Evolutionary conservation across 148 eudicot species (phyloP).

Genomic region (Fagopyrum homotropicum): DNA sequence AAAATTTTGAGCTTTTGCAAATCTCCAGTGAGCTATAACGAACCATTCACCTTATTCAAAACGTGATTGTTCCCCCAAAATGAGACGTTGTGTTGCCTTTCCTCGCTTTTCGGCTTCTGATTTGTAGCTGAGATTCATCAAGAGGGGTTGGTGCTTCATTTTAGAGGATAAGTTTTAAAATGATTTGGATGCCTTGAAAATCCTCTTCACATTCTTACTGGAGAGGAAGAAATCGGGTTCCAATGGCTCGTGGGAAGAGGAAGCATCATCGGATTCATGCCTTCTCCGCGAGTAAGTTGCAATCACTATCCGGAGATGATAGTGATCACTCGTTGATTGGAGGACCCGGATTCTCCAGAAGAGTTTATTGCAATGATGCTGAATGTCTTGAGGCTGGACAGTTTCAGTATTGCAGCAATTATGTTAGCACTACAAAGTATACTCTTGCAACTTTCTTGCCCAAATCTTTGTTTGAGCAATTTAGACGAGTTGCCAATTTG

Average conservation of each 20-base stretch:
- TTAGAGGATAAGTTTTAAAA: neutral
- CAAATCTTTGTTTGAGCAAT: slow-evolving; percentile 73
- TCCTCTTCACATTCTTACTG: neutral
- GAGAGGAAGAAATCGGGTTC: neutral
- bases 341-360: slow-evolving; percentile 47
- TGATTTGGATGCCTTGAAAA: neutral
- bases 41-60: neutral
- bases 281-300: slow-evolving; percentile 12
- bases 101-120: neutral
- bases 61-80: neutral
- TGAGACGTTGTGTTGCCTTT: neutral
- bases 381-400: slow-evolving; percentile 29
- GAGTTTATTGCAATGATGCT: slow-evolving; percentile 53
- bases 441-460: slow-evolving; percentile 49
- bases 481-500: slow-evolving; percentile 65
- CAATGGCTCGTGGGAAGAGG: slow-evolving; percentile 16
- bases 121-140: neutral
- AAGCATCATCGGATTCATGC: slow-evolving; percentile 29
- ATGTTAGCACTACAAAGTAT: slow-evolving; percentile 56
- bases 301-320: slow-evolving; percentile 17
- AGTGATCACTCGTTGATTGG: slow-evolving; percentile 35
- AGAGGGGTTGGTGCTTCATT: neutral
- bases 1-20: neutral
- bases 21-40: neutral
- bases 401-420: slow-evolving; percentile 33